Base-by-base conservation (phyloP, 1,139 yeast species). In the Keqinozyma sinolaborantium region DNA sequence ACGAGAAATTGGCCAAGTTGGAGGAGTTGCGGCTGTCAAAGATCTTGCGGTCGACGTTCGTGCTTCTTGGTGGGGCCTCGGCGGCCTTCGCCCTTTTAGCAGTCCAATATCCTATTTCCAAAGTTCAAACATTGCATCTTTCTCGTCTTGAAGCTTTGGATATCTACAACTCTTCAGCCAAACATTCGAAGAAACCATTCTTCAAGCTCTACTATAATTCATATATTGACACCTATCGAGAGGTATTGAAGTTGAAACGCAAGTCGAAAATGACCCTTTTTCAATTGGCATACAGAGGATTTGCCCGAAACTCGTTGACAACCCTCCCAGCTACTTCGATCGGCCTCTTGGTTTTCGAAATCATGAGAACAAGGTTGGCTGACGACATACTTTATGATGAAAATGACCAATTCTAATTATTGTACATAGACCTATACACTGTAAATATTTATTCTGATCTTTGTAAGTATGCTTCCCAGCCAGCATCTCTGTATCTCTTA, bases 261-360 rank as follows among this genome's bases (percentile, higher is more conserved):
- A 77, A 73, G 36, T 73, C 85, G 5, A 70, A 64, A 21, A 54
- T 70, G 27, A 60, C 79, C 2, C 79, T 88, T 81, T 54, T 72
- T 30, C 71, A 70, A 25, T 77, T 92, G 70, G 70, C 82, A 16
- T 90, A 88, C 50, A 80, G 78, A 39, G 97, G 97, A 0, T 86
- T 85, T 50, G 64, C 71, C 7, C 63, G 81, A 38, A 83, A 83
- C 40, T 84, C 95, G 0, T 47, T 85, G 29, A 73, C 87, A 1
- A 79, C 88, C 1, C 75, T 90, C 23, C 97, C 97, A 0, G 87
- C 95, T 3, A 85, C 96, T 1, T 82, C 94, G 30, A 73, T 87
- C 29, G 96, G 96, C 0, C 64, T 90, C 29, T 64, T 90, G 30
- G 87, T 87, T 13, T 79, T 90, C 56, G 97, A 90, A 56, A 81